phyloP scores from a whole-genome alignment of 768 basidiomycete genomes.

The Mycena alexandri region DNA sequence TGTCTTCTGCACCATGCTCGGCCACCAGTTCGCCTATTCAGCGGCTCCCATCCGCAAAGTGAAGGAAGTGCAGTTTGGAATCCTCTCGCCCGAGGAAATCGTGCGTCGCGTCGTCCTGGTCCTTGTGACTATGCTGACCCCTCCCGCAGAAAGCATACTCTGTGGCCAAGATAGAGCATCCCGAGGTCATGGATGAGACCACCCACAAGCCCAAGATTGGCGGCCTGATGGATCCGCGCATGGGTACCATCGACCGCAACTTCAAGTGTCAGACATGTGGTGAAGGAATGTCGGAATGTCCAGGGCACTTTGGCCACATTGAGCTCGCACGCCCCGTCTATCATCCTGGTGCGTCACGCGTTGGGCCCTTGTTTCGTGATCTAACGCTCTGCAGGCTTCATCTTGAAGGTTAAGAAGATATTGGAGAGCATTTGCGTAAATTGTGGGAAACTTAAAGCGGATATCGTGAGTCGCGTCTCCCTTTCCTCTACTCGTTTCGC shows the following conservation, averaged over 20 bases:
- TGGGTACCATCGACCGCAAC: constrained; percentile 98
- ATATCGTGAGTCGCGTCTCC: constrained; percentile 90
- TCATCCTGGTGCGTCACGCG: constrained; percentile 81
- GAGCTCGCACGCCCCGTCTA: constrained; percentile 98
- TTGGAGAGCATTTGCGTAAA: constrained; percentile 98
- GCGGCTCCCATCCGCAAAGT: constrained; percentile 96
- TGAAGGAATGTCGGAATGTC: constrained; percentile 99
- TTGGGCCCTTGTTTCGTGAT: neutral
- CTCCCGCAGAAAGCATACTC: constrained; percentile 93
- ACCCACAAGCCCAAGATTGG: constrained; percentile 92
- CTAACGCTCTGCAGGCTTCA: constrained; percentile 77
- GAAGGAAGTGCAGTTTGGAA: constrained; percentile 98
- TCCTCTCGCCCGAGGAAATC: constrained; percentile 98
- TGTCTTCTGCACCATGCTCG: constrained; percentile 69
- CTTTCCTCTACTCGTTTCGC: constrained; percentile 92
- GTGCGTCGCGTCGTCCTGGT: constrained; percentile 61
- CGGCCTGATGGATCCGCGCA: constrained; percentile 96
- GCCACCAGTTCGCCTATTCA: constrained; percentile 92
- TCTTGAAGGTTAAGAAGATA: constrained; percentile 99
- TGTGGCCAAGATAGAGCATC: constrained; percentile 98
- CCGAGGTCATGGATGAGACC: constrained; percentile 97
- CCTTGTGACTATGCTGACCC: constrained; percentile 36
- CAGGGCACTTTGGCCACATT: constrained; percentile 99
- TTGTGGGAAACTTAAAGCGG: constrained; percentile 97
- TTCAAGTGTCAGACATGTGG: constrained; percentile 99